Evolutionary conservation across 495 filamentous ascomycete species (phyloP), one percentile per base, ranked within the genome.

Genomic region (Stereocaulon alpinum): DNA sequence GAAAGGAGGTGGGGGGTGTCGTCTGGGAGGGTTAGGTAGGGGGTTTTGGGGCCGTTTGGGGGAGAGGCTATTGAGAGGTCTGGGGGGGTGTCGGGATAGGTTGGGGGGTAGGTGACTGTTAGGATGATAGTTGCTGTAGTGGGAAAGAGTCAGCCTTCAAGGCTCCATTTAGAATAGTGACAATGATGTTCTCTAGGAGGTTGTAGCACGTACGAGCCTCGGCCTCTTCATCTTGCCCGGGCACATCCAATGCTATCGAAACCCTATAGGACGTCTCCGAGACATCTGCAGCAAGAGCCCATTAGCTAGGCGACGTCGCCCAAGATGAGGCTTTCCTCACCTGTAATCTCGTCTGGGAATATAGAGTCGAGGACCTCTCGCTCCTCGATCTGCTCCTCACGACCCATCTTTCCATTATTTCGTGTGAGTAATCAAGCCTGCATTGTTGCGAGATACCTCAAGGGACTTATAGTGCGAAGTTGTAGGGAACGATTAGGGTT

Each of bases 331-430:
- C 32, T 55, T 18, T 18, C 62, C 74, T 17, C 40, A 94, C 91
- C 87, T 80, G 85, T 88, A 53, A 97, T 95, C 71, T 99, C 94
- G 40, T 99, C 94, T 14, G 94, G 91, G 67, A 96, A 99, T 65
- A 99, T 99, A 56, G 91, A 95, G 67, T 92, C 89, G 63, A 98
- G 88, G 56, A 98, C 91, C 70, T 96, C 93, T 64, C 92, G 86
- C 77, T 98, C 93, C 75, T 98, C 91, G 55, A 82, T 74, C 71
- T 98, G 93, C 58, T 98, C 93, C 74, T 98, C 93, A 67, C 80
- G 82, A 29, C 92, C 91, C 93, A 96, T 97, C 11, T 63, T 82
- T 72, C 61, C 64, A 63, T 61, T 18, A 53, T 47, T 15, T 40
- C 32, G 48, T 29, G 17, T 12, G 17, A 32, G 11, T 17, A 7